These are phyloP conservation scores for Monocercomonoides exilis DNA, from an alignment of 78 protist genomes.

Conservation along the genomic window DNA sequence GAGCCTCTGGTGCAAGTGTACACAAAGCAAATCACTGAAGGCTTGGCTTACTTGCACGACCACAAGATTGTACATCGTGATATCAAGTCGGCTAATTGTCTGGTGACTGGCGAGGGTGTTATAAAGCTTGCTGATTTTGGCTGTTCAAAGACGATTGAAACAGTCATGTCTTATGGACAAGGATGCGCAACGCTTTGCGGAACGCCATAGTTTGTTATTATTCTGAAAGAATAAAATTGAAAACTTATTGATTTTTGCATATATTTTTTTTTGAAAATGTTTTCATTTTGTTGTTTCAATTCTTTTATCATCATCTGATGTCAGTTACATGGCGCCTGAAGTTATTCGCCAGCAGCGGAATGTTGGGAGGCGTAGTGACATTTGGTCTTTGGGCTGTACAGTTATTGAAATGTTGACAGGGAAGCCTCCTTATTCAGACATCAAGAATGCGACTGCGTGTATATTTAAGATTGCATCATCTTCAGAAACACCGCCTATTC, in stretches of 20 bases:
- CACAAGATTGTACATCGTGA: slow-evolving; percentile 11
- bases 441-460: slow-evolving; percentile 15
- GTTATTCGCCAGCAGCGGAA: slow-evolving; percentile 5
- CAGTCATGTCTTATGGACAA: slow-evolving; percentile 7
- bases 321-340: slow-evolving; percentile 16
- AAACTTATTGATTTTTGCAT: background rate
- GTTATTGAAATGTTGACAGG: slow-evolving; percentile 5
- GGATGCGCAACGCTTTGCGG: slow-evolving; percentile 14
- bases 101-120: slow-evolving; percentile 6
- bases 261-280: background rate
- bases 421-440: background rate
- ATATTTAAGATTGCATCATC: slow-evolving; percentile 2
- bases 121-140: slow-evolving; percentile 8
- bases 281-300: background rate
- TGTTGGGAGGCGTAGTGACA: background rate
- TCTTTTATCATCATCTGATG: background rate
- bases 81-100: slow-evolving; percentile 11
- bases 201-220: background rate
- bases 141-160: background rate
- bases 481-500: background rate
- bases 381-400: slow-evolving; percentile 11
- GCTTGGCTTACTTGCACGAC: background rate
- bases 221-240: no score
- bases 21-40: background rate
- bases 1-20: slow-evolving; percentile 1